phyloP scores from a whole-genome alignment of 768 basidiomycete genomes.

The Panaeolus papilionaceus region DNA sequence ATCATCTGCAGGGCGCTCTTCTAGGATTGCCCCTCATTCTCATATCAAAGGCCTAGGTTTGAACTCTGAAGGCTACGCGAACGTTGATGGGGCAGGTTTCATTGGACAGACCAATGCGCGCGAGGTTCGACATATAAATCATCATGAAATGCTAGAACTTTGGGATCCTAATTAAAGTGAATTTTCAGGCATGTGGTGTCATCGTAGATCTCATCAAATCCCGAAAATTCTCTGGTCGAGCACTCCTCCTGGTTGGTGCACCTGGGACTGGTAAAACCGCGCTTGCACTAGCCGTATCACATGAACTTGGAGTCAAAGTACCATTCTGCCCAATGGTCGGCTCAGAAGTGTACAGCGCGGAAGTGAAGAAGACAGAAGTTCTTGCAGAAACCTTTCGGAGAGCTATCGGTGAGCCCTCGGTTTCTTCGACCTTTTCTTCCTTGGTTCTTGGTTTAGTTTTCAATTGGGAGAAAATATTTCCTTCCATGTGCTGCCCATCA shows the following conservation, averaged over 20 bases:
- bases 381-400: constrained; percentile 93
- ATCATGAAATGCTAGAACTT: background rate
- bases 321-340: constrained; percentile 99
- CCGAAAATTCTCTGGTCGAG: constrained; percentile 93
- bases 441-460: constrained; percentile 7
- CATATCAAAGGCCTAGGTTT: constrained; percentile 97
- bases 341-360: constrained; percentile 93
- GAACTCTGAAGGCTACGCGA: constrained; percentile 81
- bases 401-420: constrained; percentile 81
- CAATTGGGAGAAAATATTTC: background rate
- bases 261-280: constrained; percentile 99
- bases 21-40: constrained; percentile 89
- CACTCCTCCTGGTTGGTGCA: constrained; percentile 90
- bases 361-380: constrained; percentile 99
- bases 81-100: constrained; percentile 80
- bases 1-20: constrained; percentile 66
- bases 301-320: constrained; percentile 93
- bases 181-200: constrained; percentile 83
- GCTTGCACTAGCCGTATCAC: constrained; percentile 92
- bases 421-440: constrained; percentile 23
- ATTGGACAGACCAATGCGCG: constrained; percentile 90
- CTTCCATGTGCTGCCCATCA: constrained; percentile 6
- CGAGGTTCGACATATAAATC: constrained; percentile 63
- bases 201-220: constrained; percentile 90
- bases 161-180: constrained; percentile 2